A percentile compares a stretch with the other conserved stretches of the same genome.
Evolutionary conservation across 176 grass and related monocot species (phyloP).

Genomic region (Ensete ventricosum): DNA sequence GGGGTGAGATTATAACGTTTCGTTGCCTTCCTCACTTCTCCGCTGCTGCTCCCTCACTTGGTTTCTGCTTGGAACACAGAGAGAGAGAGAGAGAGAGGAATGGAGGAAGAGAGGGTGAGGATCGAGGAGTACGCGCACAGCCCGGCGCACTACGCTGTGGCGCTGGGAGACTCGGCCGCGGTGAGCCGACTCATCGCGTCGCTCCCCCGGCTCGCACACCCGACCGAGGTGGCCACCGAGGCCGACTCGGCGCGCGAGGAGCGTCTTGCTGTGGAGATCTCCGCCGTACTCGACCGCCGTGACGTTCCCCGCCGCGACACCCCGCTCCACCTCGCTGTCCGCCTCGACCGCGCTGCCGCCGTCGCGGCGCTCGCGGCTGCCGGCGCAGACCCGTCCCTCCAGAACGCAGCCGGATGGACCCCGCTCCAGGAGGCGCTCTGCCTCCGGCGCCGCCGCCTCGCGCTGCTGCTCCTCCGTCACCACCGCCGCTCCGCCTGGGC

Average conservation of each 20-base stretch:
- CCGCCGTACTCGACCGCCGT: conserved; percentile 55
- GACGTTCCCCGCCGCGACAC: conserved; percentile 73
- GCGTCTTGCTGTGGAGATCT: conserved; percentile 40
- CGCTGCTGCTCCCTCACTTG: neutral
- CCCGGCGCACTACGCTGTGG: conserved; percentile 54
- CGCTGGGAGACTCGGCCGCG: conserved; percentile 41
- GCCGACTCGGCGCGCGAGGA: conserved; percentile 49
- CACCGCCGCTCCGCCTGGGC: conserved; percentile 70
- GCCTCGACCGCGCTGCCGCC: conserved; percentile 39
- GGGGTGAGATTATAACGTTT: neutral
- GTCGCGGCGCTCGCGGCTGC: conserved; percentile 35
- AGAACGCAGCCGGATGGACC: conserved; percentile 84
- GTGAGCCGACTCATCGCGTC: conserved; percentile 36
- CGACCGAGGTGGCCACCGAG: conserved; percentile 41
- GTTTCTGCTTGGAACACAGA: neutral
- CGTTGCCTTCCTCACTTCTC: neutral
- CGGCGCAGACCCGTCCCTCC: conserved; percentile 83
- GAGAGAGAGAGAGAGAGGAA: neutral
- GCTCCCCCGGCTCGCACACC: conserved; percentile 63
- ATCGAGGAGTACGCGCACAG: conserved; percentile 56
- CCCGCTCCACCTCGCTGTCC: conserved; percentile 66
- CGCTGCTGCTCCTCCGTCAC: conserved; percentile 62
- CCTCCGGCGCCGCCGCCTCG: conserved; percentile 39
- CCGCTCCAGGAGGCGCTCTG: conserved; percentile 86
- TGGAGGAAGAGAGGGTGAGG: conserved; percentile 19